These are phyloP conservation scores for Colletotrichum tamarilloi DNA, from an alignment of 2,329 filamentous ascomycete species.

Conservation along the genomic window DNA sequence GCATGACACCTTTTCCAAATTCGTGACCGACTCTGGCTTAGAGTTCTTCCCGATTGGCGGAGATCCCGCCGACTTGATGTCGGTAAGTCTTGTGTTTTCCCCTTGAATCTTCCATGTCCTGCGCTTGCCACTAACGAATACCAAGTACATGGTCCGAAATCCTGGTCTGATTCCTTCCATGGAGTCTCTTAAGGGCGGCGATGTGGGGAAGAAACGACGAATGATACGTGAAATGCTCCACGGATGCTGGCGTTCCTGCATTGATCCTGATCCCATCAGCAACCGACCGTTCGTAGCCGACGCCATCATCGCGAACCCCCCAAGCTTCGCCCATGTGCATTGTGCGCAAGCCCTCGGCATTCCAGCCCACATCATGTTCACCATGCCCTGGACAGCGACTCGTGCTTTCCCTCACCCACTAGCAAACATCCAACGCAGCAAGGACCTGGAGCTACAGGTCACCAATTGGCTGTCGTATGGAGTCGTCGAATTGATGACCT, in stretches of 20 bases:
- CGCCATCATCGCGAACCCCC: conserved; percentile 61
- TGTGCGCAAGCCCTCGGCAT: conserved; percentile 56
- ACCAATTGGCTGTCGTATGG: conserved; percentile 80
- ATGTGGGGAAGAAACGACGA: conserved; percentile 47
- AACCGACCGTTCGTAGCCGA: conserved; percentile 57
- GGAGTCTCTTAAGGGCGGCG: conserved; percentile 41
- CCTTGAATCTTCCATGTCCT: conserved; percentile 37
- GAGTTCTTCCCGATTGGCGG: conserved; percentile 67
- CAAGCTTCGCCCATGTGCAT: conserved; percentile 58
- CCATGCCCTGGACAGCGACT: conserved; percentile 81
- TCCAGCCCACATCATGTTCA: conserved; percentile 60
- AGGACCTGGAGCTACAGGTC: conserved; percentile 57
- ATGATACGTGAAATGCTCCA: conserved; percentile 38
- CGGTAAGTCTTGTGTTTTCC: conserved; percentile 51
- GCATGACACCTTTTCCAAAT: conserved; percentile 60
- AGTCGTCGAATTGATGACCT: conserved; percentile 80
- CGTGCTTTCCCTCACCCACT: conserved; percentile 79
- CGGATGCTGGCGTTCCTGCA: conserved; percentile 40
- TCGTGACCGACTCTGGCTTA: conserved; percentile 57
- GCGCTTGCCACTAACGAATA: conserved; percentile 27
- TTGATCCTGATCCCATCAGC: conserved; percentile 27
- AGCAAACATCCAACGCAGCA: conserved; percentile 72
- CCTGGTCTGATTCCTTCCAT: conserved; percentile 44
- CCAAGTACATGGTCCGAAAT: conserved; percentile 44
- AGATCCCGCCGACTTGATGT: conserved; percentile 56